A percentile compares a stretch with the other conserved stretches of the same genome.
Evolutionary conservation across 2,329 filamentous ascomycete genomes (phyloP).

Genomic region (Pseudogymnoascus verrucosus): DNA sequence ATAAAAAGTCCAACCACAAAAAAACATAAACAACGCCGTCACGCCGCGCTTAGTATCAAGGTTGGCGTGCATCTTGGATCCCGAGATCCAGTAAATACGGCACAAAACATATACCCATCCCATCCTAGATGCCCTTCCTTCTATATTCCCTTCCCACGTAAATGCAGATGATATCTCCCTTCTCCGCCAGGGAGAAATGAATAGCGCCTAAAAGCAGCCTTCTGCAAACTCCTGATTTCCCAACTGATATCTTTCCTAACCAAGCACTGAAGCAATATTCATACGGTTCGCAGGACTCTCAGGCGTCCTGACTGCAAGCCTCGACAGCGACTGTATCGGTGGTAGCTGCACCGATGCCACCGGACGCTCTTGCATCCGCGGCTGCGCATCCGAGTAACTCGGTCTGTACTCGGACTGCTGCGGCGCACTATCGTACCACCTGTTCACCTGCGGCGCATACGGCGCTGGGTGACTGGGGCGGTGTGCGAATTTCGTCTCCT

Average conservation of each 20-base stretch:
- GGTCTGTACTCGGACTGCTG: not conserved
- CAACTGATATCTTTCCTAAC: not conserved
- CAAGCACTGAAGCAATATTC: not conserved
- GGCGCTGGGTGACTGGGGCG: not conserved
- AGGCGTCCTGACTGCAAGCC: not conserved
- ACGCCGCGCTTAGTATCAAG: not conserved
- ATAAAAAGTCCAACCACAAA: not conserved
- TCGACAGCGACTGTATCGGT: not conserved
- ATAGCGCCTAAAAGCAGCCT: not conserved
- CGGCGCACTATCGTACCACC: not conserved
- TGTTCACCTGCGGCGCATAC: not conserved
- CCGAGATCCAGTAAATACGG: not conserved
- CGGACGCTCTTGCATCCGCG: not conserved
- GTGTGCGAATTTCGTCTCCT: not conserved
- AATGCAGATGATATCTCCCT: not conserved
- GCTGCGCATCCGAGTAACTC: not conserved
- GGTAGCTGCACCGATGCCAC: not conserved
- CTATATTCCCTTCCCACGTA: not conserved
- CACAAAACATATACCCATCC: not conserved
- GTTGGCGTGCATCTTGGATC: not conserved
- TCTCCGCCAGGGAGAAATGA: not conserved
- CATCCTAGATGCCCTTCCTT: not conserved
- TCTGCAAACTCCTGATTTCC: not conserved
- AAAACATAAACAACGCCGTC: not conserved
- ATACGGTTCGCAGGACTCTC: not conserved